Conservation (phyloP, 306 rosid species). For the Prinsepia uniflora region DNA sequence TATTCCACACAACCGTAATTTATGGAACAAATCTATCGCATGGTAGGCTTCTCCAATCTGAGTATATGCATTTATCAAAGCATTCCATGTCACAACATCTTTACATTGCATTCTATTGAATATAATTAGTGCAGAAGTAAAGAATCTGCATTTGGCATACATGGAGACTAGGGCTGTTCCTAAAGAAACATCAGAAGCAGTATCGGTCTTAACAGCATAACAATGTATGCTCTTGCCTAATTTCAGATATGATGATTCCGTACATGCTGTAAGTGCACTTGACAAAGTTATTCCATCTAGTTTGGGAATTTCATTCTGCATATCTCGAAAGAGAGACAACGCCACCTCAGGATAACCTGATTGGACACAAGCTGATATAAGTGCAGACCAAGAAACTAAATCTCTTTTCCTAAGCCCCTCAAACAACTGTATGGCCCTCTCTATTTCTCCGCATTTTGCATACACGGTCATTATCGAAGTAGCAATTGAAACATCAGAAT, state of each 20-base stretch:
- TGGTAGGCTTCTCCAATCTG: constrained; percentile 42
- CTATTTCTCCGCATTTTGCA: constrained; percentile 58
- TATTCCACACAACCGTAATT: constrained; percentile 39
- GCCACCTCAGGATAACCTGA: constrained; percentile 52
- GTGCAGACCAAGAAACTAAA: constrained; percentile 61
- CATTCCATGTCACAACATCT: constrained; percentile 72
- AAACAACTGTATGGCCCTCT: constrained; percentile 48
- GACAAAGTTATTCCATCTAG: constrained; percentile 40
- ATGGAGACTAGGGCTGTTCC: constrained; percentile 52
- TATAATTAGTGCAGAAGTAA: constrained; percentile 32
- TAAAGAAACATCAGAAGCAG: constrained; percentile 41
- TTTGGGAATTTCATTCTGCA: constrained; percentile 41
- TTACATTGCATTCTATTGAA: constrained; percentile 44
- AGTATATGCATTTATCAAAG: constrained; percentile 49
- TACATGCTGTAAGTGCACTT: constrained; percentile 49
- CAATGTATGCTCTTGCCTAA: constrained; percentile 60
- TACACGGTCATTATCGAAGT: constrained; percentile 60
- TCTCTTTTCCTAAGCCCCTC: constrained; percentile 41
- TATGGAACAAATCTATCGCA: constrained; percentile 40
- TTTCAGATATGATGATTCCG: constrained; percentile 39
- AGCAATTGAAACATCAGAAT: constrained; percentile 46
- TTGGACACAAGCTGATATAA: constrained; percentile 55
- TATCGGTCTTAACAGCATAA: constrained; percentile 39
- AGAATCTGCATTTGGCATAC: constrained; percentile 50
- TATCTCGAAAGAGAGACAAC: constrained; percentile 41